phyloP scores from a whole-genome alignment of 2,329 filamentous ascomycete species.

The Colletotrichum sidae region DNA sequence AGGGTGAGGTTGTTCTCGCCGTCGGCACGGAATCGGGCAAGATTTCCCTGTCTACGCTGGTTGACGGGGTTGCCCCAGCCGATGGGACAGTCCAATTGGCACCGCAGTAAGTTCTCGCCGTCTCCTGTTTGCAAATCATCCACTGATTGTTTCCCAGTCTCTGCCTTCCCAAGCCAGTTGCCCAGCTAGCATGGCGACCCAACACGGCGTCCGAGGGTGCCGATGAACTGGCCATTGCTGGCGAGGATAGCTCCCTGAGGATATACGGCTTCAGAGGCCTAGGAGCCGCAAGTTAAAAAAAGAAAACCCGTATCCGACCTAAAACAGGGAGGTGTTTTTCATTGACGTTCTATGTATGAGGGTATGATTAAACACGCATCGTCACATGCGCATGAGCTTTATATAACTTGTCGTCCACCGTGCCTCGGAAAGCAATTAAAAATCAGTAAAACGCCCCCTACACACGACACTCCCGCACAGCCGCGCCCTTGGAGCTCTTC shows the following conservation, averaged over 20 bases:
- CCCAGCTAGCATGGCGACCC: conserved; percentile 78
- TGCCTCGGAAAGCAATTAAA: conserved; percentile 14
- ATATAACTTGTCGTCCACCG: conserved; percentile 28
- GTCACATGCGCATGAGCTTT: conserved; percentile 27
- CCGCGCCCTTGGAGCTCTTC: conserved; percentile 36
- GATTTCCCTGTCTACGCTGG: conserved; percentile 57
- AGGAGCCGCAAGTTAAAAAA: not conserved
- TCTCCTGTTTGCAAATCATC: not conserved
- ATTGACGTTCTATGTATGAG: conserved; percentile 36
- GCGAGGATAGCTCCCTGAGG: conserved; percentile 71
- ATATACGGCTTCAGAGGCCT: conserved; percentile 59
- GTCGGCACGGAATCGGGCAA: conserved; percentile 68
- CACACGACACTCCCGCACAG: conserved; percentile 10
- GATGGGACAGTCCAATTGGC: conserved; percentile 47
- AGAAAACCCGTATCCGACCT: conserved; percentile 1
- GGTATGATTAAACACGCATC: conserved; percentile 34
- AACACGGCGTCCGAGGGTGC: conserved; percentile 33
- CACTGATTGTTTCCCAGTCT: conserved; percentile 50
- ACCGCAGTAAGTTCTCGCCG: conserved; percentile 52
- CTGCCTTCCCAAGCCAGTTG: conserved; percentile 72
- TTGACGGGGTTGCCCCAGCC: conserved; percentile 51
- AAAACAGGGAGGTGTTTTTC: not conserved
- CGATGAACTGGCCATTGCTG: conserved; percentile 61
- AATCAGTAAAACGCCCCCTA: conserved; percentile 15
- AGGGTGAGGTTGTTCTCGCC: conserved; percentile 58